These are phyloP conservation scores for Coemansia aciculifera DNA, from an alignment of 192 early-diverging fungal genomes.

Conservation along the genomic window DNA sequence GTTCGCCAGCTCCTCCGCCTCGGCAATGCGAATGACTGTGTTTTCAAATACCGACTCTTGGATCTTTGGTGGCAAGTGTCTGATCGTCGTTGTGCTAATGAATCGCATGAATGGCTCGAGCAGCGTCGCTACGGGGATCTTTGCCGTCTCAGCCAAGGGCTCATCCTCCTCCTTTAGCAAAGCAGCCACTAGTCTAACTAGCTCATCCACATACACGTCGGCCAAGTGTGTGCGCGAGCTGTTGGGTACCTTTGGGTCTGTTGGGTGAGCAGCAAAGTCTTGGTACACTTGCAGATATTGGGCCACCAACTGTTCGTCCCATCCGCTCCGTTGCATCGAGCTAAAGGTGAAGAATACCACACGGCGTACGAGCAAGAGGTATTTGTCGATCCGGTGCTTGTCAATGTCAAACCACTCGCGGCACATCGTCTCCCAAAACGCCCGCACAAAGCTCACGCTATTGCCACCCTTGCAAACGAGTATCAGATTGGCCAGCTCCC, in stretches of 20 bases:
- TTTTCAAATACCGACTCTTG: conserved; percentile 48
- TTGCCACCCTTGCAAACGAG: conserved; percentile 42
- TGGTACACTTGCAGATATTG: conserved; percentile 29
- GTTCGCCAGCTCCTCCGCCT: conserved; percentile 38
- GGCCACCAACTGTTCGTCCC: conserved; percentile 34
- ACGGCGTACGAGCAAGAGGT: conserved; percentile 45
- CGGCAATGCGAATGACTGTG: conserved; percentile 49
- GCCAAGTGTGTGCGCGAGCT: conserved; percentile 43
- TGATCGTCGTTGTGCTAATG: conserved; percentile 38
- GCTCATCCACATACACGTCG: conserved; percentile 50
- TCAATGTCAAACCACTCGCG: conserved; percentile 54
- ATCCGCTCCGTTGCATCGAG: conserved; percentile 37
- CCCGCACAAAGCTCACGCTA: conserved; percentile 32
- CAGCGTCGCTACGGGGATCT: conserved; percentile 39
- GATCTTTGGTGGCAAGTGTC: conserved; percentile 36
- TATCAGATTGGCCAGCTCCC: conserved; percentile 64
- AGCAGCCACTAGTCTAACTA: conserved; percentile 32
- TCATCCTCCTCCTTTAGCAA: conserved; percentile 12
- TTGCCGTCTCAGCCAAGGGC: conserved; percentile 5
- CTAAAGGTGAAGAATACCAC: conserved; percentile 41
- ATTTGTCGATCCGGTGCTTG: conserved; percentile 54
- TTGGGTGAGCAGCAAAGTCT: conserved; percentile 27
- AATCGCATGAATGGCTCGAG: conserved; percentile 52
- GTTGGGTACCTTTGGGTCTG: conserved; percentile 40
- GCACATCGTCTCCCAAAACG: conserved; percentile 55